Conservation (phyloP, 768 basidiomycete species). For the Pholiota molesta region DNA sequence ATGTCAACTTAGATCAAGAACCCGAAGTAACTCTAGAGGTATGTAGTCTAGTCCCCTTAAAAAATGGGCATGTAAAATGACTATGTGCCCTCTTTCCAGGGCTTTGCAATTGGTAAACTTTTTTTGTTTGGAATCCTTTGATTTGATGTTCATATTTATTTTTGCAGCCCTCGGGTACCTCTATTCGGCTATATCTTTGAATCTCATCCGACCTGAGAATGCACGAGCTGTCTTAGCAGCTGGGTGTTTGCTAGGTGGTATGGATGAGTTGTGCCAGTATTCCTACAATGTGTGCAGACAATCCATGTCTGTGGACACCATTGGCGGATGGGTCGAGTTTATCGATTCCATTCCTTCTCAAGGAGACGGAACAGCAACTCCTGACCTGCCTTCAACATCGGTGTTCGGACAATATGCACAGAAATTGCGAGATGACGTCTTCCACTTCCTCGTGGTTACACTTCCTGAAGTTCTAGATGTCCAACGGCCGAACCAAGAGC, state of each 20-base stretch:
- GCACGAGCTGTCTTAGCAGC: conserved; percentile 86
- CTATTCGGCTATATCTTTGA: conserved; percentile 74
- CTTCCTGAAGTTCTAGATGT: conserved; percentile 71
- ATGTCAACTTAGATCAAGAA: conserved; percentile 75
- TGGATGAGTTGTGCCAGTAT: conserved; percentile 82
- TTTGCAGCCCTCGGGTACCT: conserved; percentile 74
- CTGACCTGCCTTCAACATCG: conserved; percentile 52
- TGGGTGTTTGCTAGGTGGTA: conserved; percentile 81
- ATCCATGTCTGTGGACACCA: conserved; percentile 75
- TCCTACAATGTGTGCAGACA: conserved; percentile 79
- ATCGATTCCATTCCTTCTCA: conserved; percentile 57
- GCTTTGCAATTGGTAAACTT: conserved; percentile 70
- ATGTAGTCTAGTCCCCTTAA: conserved; percentile 30
- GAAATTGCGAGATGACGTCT: conserved; percentile 73
- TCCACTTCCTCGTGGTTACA: conserved; percentile 75
- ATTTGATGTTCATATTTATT: conserved; percentile 18
- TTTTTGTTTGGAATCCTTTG: background rate
- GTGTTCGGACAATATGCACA: conserved; percentile 82
- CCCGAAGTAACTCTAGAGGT: conserved; percentile 88
- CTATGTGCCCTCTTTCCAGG: conserved; percentile 40
- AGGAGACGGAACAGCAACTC: conserved; percentile 54
- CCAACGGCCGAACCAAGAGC: conserved; percentile 38
- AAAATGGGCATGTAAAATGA: conserved; percentile 14
- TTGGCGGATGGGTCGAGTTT: conserved; percentile 79
- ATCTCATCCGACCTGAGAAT: conserved; percentile 72